Percentiles rank a stretch among this genome's conserved stretches.
phyloP scores from a whole-genome alignment of 345 rosid genomes.

The Syzygium aqueum region DNA sequence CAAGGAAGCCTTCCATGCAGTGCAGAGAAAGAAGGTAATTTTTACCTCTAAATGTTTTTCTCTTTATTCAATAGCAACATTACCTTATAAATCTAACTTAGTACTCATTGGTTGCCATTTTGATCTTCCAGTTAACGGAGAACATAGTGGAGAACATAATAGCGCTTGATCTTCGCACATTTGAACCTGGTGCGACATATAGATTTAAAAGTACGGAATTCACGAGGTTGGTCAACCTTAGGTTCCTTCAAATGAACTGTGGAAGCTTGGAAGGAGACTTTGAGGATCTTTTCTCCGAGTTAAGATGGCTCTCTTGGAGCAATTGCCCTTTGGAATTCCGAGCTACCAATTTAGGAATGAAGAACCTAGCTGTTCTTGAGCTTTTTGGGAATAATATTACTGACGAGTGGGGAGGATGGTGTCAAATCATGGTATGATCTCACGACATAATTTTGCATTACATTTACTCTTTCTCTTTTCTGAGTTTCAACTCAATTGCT shows the following conservation, averaged over 20 bases:
- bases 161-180: not conserved
- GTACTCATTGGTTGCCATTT: not conserved
- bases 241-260: not conserved
- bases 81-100: not conserved
- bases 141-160: not conserved
- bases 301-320: not conserved
- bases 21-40: not conserved
- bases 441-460: not conserved
- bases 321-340: accelerated
- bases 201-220: not conserved
- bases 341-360: not conserved
- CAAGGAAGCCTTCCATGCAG: not conserved
- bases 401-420: not conserved
- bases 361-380: not conserved
- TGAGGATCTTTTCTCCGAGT: not conserved
- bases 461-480: not conserved
- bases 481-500: not conserved
- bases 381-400: not conserved
- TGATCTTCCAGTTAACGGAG: not conserved
- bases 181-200: accelerated
- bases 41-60: not conserved
- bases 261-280: not conserved
- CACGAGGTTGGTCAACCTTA: not conserved
- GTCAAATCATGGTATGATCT: not conserved
- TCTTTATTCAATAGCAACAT: not conserved